Evolutionary conservation across 2,329 filamentous ascomycete genomes (phyloP), one percentile per base, ranked within the genome.

Genomic region (Thielaviopsis populi): DNA sequence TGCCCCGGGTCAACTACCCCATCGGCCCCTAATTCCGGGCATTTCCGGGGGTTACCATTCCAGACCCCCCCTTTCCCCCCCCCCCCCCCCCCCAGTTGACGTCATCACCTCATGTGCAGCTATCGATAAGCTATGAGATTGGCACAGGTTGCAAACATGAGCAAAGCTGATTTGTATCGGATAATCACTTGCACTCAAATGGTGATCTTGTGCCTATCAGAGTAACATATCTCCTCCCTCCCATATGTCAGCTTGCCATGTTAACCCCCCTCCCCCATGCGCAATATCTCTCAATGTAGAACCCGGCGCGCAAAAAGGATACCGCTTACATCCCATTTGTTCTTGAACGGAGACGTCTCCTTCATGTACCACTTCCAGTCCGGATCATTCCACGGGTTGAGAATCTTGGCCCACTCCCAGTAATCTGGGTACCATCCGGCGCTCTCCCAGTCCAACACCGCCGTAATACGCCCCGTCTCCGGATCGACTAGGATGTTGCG

Each of bases 381-480:
- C 19, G 53, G 15, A 30, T 43, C 19, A 11, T 63, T 63, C 24
- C 24, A 48, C 15, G 62, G 42, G 17, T 48, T 56, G 2, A 69
- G 42, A 41, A 69, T 59, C 67, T 72, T 73, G 42, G 68, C 71
- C 63, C 68, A 71, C 66, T 73, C 72, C 71, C 71, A 73, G 61
- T 73, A 73, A 24, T 66, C 68, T 4, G 72, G 71, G 67, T 72
- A 73, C 70, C 71, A 73, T 1, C 71, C 72, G 13, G 71, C 67
- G 58, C 71, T 69, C 24, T 67, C 81, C 84, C 83, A 87, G 69
- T 87, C 84, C 0, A 87, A 75, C 0, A 86, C 65, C 1, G 83
- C 84, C 0, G 69, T 74, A 7, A 86, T 69, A 2, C 68, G 63
- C 62, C 79, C 80, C 0, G 75, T 75, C 1, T 71, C 63, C 0